A percentile compares a stretch with the other conserved stretches of the same genome.
These are phyloP conservation scores for Solanum corneliomulleri DNA, from an alignment of 257 asterid species.

Conservation along the genomic window DNA sequence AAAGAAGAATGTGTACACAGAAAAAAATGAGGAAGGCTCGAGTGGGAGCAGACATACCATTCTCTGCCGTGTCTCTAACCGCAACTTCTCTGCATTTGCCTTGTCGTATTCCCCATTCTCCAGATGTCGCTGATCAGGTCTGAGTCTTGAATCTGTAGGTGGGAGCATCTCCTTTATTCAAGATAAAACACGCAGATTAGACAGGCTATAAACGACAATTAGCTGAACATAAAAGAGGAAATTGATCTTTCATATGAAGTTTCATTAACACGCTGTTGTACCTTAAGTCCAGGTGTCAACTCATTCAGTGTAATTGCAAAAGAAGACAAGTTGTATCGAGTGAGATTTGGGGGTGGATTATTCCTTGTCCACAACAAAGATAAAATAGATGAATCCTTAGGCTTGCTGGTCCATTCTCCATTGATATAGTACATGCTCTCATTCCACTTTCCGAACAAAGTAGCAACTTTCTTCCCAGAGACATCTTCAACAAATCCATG, in stretches of 20 bases:
- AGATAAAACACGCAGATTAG: conserved; percentile 42
- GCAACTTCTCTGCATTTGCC: conserved; percentile 80
- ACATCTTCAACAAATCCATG: conserved; percentile 81
- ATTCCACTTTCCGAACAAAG: conserved; percentile 85
- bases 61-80: conserved; percentile 82
- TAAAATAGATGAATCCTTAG: conserved; percentile 44
- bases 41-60: conserved; percentile 31
- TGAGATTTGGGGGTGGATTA: conserved; percentile 39
- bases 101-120: conserved; percentile 87
- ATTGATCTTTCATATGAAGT: not conserved
- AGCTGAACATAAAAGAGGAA: conserved; percentile 6
- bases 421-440: conserved; percentile 55
- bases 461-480: conserved; percentile 55
- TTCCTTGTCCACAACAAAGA: conserved; percentile 64
- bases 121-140: conserved; percentile 86
- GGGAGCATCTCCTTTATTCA: conserved; percentile 87
- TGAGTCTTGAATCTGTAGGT: conserved; percentile 90
- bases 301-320: conserved; percentile 84
- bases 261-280: conserved; percentile 9
- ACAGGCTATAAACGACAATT: conserved; percentile 26
- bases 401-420: conserved; percentile 50
- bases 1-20: not conserved
- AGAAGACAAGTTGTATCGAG: conserved; percentile 78
- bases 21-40: not conserved
- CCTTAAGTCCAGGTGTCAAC: conserved; percentile 77